These are phyloP conservation scores for Dactylonectria macrodidyma DNA, from an alignment of 2,329 filamentous ascomycete species.

Conservation along the genomic window DNA sequence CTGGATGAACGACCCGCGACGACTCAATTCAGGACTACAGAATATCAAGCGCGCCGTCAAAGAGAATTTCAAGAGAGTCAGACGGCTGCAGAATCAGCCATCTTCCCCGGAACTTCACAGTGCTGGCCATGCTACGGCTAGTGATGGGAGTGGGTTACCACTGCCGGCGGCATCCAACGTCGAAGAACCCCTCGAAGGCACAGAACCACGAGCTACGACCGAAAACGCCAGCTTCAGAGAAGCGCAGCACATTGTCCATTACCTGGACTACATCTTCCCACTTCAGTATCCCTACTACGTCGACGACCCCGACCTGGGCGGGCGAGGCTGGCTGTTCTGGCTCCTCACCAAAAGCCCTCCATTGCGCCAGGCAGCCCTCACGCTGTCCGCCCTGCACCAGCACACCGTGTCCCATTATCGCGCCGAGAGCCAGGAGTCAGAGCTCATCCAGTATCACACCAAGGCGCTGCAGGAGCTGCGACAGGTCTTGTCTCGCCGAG, in stretches of 20 bases:
- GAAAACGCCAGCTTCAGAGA: conserved; percentile 39
- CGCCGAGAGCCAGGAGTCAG: conserved; percentile 38
- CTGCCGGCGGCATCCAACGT: neutral
- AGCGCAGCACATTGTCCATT: conserved; percentile 48
- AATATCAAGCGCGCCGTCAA: conserved; percentile 46
- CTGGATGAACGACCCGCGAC: conserved; percentile 50
- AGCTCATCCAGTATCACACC: conserved; percentile 44
- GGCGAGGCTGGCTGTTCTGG: conserved; percentile 48
- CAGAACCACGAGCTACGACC: neutral
- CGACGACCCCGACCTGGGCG: conserved; percentile 44
- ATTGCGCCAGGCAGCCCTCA: conserved; percentile 45
- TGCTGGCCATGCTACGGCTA: neutral
- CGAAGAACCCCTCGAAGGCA: neutral
- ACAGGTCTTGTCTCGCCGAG: conserved; percentile 33
- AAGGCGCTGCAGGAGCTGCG: conserved; percentile 46
- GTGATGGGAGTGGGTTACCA: neutral
- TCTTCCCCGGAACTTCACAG: neutral
- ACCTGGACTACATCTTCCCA: conserved; percentile 49
- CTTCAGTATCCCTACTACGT: conserved; percentile 47
- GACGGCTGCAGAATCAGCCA: conserved; percentile 23
- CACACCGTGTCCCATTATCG: conserved; percentile 38
- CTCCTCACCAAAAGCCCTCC: conserved; percentile 39
- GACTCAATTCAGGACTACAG: conserved; percentile 48
- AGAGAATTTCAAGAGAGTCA: conserved; percentile 40
- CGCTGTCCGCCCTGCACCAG: conserved; percentile 47